These are phyloP conservation scores for Chenopodium quinoa DNA, from an alignment of 148 eudicot genomes.

Conservation along the genomic window DNA sequence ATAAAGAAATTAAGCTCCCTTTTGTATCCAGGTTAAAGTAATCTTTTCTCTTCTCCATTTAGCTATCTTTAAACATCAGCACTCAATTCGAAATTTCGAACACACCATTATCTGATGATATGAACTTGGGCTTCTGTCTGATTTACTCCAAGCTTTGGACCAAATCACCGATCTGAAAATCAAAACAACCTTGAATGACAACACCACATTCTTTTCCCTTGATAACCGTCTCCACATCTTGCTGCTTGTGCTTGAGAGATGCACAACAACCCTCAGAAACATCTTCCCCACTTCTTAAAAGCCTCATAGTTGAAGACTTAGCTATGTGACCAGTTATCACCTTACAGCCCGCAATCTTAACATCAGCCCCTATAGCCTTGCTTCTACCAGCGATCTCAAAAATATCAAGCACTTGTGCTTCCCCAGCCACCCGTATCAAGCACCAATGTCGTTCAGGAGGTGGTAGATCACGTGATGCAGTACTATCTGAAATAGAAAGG, in stretches of 20 bases:
- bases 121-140: conserved; percentile 78
- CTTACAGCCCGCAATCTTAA: conserved; percentile 55
- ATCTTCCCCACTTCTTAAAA: too few species aligned
- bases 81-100: conserved; percentile 53
- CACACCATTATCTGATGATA: conserved; percentile 63
- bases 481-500: conserved; percentile 45
- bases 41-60: background rate
- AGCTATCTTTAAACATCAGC: conserved; percentile 33
- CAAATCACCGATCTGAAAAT: conserved; percentile 76
- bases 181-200: conserved; percentile 53
- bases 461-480: conserved; percentile 82
- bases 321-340: too few species aligned
- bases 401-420: conserved; percentile 74
- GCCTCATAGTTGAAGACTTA: too few species aligned
- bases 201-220: conserved; percentile 90
- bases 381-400: conserved; percentile 78
- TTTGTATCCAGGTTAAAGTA: background rate
- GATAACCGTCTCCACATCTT: conserved; percentile 65
- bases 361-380: conserved; percentile 68
- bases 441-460: conserved; percentile 82
- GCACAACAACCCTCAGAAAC: conserved; percentile 74
- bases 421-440: conserved; percentile 70
- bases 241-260: conserved; percentile 79
- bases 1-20: background rate
- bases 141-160: conserved; percentile 78